Conservation (phyloP, 331 rosid genomes). For the Stylosanthes scabra region DNA sequence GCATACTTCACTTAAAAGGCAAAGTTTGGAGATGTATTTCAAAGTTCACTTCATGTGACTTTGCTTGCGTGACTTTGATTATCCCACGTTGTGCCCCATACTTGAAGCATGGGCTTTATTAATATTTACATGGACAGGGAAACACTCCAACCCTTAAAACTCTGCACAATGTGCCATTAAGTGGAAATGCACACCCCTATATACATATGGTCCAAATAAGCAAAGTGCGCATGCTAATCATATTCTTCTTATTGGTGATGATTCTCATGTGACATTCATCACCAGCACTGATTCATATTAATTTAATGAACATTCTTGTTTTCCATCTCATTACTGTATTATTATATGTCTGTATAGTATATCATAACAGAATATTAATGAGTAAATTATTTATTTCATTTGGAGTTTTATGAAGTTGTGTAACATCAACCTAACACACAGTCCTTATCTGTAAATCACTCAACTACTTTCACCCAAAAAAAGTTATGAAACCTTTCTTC, state of each 20-base stretch:
- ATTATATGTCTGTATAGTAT: background rate
- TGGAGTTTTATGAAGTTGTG: background rate
- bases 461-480: background rate
- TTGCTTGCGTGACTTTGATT: background rate
- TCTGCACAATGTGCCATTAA: background rate
- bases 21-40: background rate
- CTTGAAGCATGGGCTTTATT: constrained; percentile 5
- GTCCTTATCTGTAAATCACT: background rate
- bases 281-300: background rate
- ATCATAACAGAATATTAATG: background rate
- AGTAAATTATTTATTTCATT: background rate
- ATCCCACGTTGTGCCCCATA: background rate
- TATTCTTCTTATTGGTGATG: background rate
- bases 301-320: background rate
- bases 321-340: background rate
- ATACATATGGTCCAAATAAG: background rate
- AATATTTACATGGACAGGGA: background rate
- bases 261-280: background rate
- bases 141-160: background rate
- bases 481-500: background rate
- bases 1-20: constrained; percentile 19
- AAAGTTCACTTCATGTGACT: constrained; percentile 3
- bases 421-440: background rate
- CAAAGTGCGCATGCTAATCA: background rate
- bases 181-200: background rate